phyloP scores from a whole-genome alignment of 1,139 yeast genomes.

The Suhomyces atakaporum region DNA sequence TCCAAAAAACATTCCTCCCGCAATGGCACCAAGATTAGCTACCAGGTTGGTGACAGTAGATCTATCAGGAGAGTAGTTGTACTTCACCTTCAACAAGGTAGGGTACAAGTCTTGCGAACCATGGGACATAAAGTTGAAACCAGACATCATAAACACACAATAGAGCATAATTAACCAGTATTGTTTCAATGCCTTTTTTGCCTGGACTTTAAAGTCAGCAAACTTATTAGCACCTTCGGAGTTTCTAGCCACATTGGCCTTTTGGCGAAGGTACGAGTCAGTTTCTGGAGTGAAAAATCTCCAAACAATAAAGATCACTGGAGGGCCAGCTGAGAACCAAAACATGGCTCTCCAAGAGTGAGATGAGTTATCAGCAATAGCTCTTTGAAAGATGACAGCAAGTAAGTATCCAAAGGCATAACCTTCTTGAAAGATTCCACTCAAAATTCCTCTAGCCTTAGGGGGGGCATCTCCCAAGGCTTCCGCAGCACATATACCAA shows the following conservation, averaged over 20 bases:
- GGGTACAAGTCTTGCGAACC: constrained; percentile 78
- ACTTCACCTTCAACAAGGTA: constrained; percentile 58
- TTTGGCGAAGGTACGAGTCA: constrained; percentile 33
- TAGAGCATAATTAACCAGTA: constrained; percentile 45
- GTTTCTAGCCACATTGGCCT: constrained; percentile 21
- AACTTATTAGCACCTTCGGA: constrained; percentile 17
- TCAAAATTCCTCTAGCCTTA: constrained; percentile 40
- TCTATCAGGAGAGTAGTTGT: constrained; percentile 49
- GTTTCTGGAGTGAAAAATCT: constrained; percentile 41
- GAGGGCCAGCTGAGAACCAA: constrained; percentile 48
- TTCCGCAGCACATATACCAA: constrained; percentile 41
- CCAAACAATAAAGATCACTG: constrained; percentile 40
- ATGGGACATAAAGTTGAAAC: constrained; percentile 61
- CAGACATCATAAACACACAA: constrained; percentile 43
- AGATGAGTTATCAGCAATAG: constrained; percentile 35
- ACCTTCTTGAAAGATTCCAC: constrained; percentile 47
- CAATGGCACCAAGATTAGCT: constrained; percentile 69
- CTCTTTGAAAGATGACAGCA: constrained; percentile 44
- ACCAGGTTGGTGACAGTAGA: constrained; percentile 69
- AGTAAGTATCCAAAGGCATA: constrained; percentile 47
- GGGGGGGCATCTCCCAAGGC: constrained; percentile 42
- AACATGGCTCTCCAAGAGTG: constrained; percentile 44
- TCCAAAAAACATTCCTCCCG: constrained; percentile 65
- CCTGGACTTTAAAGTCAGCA: constrained; percentile 21
- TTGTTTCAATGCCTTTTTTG: constrained; percentile 30